Evolutionary conservation across 2,329 filamentous ascomycete genomes (phyloP).

Genomic region (Cordyceps militaris): DNA sequence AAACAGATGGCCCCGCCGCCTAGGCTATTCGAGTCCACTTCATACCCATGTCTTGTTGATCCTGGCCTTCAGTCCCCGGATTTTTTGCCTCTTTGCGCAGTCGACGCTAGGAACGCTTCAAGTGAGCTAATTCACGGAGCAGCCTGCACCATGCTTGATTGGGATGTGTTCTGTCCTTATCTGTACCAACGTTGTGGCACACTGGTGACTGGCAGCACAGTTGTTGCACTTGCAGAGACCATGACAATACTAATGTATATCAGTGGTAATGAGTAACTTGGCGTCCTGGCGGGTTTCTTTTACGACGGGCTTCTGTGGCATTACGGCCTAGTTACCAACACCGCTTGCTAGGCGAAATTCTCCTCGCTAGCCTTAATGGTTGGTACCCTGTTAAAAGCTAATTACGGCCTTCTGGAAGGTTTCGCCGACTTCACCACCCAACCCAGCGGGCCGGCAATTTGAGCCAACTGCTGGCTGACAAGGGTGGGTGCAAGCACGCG

Average conservation of each 20-base stretch:
- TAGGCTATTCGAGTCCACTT: conserved; percentile 1
- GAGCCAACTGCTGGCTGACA: conserved; percentile 6
- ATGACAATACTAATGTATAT: too few species aligned
- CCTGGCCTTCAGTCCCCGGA: conserved; percentile 7
- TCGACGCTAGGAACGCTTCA: neutral
- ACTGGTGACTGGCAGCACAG: neutral
- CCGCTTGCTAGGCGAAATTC: conserved; percentile 1
- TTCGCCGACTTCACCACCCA: conserved; percentile 14
- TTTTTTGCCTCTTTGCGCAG: neutral
- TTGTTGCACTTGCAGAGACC: neutral
- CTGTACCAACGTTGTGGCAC: neutral
- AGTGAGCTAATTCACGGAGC: neutral
- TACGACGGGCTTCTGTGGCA: too few species aligned
- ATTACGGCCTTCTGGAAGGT: conserved; percentile 17
- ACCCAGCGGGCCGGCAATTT: conserved; percentile 13
- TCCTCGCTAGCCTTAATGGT: neutral
- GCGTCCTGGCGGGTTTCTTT: too few species aligned
- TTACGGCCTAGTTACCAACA: neutral
- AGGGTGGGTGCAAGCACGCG: neutral
- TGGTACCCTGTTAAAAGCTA: conserved; percentile 13
- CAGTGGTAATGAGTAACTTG: too few species aligned
- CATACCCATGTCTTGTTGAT: neutral
- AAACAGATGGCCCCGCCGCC: conserved; percentile 9
- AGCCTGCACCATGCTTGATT: neutral
- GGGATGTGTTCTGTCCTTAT: neutral